Evolutionary conservation across 495 filamentous ascomycete species (phyloP).

Genomic region (Annulohypoxylon moriforme): DNA sequence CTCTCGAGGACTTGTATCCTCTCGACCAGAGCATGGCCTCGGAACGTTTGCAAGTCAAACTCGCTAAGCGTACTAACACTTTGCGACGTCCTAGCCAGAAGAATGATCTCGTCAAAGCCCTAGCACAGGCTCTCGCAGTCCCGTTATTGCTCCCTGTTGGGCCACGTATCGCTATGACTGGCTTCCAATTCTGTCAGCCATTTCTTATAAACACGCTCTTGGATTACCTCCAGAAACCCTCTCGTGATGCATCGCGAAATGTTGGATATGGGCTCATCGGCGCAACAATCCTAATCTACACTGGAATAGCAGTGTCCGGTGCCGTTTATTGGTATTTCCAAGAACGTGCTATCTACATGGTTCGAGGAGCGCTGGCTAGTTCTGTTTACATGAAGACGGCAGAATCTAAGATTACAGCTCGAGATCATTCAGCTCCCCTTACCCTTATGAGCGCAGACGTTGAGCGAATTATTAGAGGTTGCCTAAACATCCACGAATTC

Average conservation of each 20-base stretch:
- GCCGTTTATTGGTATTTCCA: conserved; percentile 64
- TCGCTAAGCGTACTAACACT: conserved; percentile 31
- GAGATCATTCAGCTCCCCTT: conserved; percentile 53
- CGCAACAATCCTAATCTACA: conserved; percentile 60
- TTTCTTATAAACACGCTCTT: conserved; percentile 69
- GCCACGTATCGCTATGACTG: conserved; percentile 47
- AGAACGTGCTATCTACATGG: conserved; percentile 60
- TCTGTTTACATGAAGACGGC: conserved; percentile 68
- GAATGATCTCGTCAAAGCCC: conserved; percentile 29
- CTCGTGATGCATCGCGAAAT: conserved; percentile 56
- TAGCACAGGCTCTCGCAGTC: conserved; percentile 41
- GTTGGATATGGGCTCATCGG: conserved; percentile 56
- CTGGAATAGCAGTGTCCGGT: conserved; percentile 65
- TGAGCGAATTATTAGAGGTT: conserved; percentile 63
- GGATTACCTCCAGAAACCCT: conserved; percentile 56
- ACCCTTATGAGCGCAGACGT: conserved; percentile 63
- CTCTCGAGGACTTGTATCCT: conserved; percentile 58
- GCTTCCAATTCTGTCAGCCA: conserved; percentile 72
- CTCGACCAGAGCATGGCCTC: conserved; percentile 60
- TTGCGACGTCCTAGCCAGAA: conserved; percentile 21
- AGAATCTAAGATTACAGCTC: conserved; percentile 56
- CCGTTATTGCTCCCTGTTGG: conserved; percentile 49
- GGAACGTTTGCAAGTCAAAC: conserved; percentile 51
- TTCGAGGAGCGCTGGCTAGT: conserved; percentile 65
- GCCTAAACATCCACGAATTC: conserved; percentile 65